Evolutionary conservation across 202 grass and related monocot species (phyloP).

Genomic region (Alloteropsis angusta): DNA sequence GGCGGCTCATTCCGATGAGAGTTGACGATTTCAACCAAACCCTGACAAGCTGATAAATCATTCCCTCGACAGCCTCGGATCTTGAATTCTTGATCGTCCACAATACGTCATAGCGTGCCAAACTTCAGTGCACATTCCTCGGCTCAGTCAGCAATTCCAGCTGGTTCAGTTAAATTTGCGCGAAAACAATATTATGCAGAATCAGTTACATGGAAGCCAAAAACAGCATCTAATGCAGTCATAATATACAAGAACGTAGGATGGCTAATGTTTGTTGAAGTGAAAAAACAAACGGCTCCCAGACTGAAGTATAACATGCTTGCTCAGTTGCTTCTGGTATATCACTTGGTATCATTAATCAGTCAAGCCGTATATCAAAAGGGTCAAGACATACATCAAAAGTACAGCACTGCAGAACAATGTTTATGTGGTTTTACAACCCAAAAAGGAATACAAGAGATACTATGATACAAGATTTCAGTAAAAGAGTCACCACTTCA

Average conservation of each 20-base stretch:
- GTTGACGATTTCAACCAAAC: neutral
- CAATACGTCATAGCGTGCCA: slow-evolving; percentile 27
- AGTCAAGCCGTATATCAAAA: neutral
- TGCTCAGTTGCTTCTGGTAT: neutral
- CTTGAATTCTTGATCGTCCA: slow-evolving; percentile 1
- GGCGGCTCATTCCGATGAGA: neutral
- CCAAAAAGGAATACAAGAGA: neutral
- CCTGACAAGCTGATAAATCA: neutral
- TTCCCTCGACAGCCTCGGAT: neutral
- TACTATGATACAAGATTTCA: slow-evolving; percentile 15
- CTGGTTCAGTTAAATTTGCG: neutral
- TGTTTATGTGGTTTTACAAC: neutral
- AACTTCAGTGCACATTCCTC: slow-evolving; percentile 10
- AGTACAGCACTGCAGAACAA: neutral
- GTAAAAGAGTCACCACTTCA: neutral
- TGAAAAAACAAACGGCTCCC: neutral
- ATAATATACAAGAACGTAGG: neutral
- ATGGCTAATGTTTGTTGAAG: neutral
- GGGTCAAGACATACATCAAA: neutral
- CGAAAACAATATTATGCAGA: neutral
- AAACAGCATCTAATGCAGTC: neutral
- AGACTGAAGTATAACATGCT: neutral
- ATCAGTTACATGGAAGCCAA: neutral
- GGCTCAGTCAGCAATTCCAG: slow-evolving; percentile 9
- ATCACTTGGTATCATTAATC: neutral